A percentile compares a stretch with the other conserved stretches of the same genome.
Conservation (phyloP, 768 basidiomycete genomes). For the Tubosaeta sp. region DNA sequence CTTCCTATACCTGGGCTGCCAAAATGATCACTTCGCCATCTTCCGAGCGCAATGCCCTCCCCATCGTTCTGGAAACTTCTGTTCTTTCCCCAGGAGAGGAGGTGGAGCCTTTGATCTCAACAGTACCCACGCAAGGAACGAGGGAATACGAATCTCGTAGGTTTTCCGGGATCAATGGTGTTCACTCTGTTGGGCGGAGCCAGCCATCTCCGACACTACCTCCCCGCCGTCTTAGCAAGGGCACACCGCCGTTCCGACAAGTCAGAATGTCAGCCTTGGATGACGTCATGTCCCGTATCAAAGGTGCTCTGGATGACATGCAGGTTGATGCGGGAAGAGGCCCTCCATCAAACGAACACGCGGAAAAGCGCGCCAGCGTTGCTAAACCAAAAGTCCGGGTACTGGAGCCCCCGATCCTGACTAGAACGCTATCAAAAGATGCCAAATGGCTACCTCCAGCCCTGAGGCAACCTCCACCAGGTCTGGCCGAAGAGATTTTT, state of each 20-base stretch:
- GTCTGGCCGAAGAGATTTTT: conserved; percentile 43
- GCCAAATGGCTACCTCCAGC: conserved; percentile 57
- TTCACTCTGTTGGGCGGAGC: conserved; percentile 11
- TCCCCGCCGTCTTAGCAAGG: conserved; percentile 23
- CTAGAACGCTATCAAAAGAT: conserved; percentile 32
- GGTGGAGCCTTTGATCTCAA: not conserved
- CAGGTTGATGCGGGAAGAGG: conserved; percentile 41
- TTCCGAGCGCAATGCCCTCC: conserved; percentile 14
- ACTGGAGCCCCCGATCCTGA: conserved; percentile 11
- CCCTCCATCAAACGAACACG: conserved; percentile 11
- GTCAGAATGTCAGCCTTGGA: conserved; percentile 70
- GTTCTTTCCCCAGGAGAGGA: conserved; percentile 7
- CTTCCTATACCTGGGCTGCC: conserved; percentile 38
- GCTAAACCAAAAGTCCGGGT: conserved; percentile 21
- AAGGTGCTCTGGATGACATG: conserved; percentile 71
- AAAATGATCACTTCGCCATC: conserved; percentile 16
- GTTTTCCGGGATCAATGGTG: conserved; percentile 17
- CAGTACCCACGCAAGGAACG: conserved; percentile 5
- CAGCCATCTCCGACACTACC: conserved; percentile 13
- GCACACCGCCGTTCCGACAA: conserved; percentile 37
- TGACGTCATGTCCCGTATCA: conserved; percentile 83
- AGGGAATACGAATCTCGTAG: conserved; percentile 20
- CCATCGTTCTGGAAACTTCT: conserved; percentile 15
- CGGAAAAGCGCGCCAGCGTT: conserved; percentile 20
- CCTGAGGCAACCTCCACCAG: conserved; percentile 34